Conservation (phyloP, 495 filamentous ascomycete species). For the Penicillium coffeae region DNA sequence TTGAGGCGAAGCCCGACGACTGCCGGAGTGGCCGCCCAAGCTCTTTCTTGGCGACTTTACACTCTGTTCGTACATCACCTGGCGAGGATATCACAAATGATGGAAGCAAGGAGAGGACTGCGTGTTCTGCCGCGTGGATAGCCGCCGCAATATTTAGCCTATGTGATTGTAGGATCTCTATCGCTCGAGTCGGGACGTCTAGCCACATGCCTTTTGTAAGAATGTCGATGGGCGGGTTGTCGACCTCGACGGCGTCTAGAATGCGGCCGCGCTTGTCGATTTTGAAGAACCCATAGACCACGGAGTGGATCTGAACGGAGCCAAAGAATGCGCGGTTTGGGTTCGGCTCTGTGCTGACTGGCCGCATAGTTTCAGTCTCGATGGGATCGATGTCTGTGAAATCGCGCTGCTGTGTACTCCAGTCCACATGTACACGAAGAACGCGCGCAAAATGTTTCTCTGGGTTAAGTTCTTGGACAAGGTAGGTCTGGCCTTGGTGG, state of each 20-base stretch:
- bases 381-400: constrained; percentile 93
- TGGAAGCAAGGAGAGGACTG: constrained; percentile 78
- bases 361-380: constrained; percentile 78
- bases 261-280: constrained; percentile 76
- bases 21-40: constrained; percentile 29
- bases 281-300: constrained; percentile 96
- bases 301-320: constrained; percentile 72
- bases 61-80: constrained; percentile 90
- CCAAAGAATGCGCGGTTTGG: constrained; percentile 74
- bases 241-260: constrained; percentile 87
- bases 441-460: constrained; percentile 73
- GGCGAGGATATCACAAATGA: constrained; percentile 84
- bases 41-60: constrained; percentile 81
- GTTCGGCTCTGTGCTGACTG: constrained; percentile 45
- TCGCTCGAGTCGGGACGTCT: constrained; percentile 74
- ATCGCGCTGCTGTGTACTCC: constrained; percentile 90
- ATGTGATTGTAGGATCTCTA: constrained; percentile 70
- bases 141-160: constrained; percentile 80
- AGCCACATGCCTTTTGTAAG: constrained; percentile 94
- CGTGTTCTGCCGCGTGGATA: constrained; percentile 94
- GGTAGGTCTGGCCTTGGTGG: constrained; percentile 87
- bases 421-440: constrained; percentile 83
- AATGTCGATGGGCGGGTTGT: constrained; percentile 86
- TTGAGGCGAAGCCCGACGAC: constrained; percentile 18
- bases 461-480: constrained; percentile 83